phyloP scores from a whole-genome alignment of 768 basidiomycete genomes.

The Termitomyces heimii region DNA sequence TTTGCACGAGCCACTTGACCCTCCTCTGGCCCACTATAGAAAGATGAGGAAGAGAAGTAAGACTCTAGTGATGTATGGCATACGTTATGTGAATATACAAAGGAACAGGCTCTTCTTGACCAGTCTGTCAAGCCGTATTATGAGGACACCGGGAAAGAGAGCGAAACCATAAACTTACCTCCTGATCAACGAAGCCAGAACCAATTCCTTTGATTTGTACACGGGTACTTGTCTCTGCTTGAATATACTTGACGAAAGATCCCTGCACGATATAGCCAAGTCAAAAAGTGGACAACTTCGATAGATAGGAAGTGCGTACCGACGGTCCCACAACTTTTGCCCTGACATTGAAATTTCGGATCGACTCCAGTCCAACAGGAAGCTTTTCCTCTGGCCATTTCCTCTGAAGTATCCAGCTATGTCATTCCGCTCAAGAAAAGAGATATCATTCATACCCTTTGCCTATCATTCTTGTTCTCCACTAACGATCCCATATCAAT shows the following conservation, averaged over 20 bases:
- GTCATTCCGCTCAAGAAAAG: background rate
- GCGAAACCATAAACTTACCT: slow-evolving; percentile 43
- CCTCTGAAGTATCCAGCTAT: slow-evolving; percentile 36
- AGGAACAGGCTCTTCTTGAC: slow-evolving; percentile 66
- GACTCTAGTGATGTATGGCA: slow-evolving; percentile 19
- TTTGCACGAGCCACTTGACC: slow-evolving; percentile 76
- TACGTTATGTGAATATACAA: slow-evolving; percentile 92
- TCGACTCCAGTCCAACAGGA: slow-evolving; percentile 79
- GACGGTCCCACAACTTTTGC: slow-evolving; percentile 97
- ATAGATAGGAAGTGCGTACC: slow-evolving; percentile 35
- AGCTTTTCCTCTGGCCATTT: slow-evolving; percentile 99
- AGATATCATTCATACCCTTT: slow-evolving; percentile 55
- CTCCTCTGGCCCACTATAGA: slow-evolving; percentile 46
- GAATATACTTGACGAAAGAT: slow-evolving; percentile 97
- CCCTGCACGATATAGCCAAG: slow-evolving; percentile 42
- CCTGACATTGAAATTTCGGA: slow-evolving; percentile 95
- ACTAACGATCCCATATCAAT: slow-evolving; percentile 78
- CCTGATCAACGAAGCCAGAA: slow-evolving; percentile 91
- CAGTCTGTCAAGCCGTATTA: slow-evolving; percentile 2
- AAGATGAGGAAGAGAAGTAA: background rate
- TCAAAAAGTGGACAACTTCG: background rate
- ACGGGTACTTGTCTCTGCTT: slow-evolving; percentile 90
- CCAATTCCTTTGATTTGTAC: slow-evolving; percentile 97
- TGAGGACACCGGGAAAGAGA: too few species aligned
- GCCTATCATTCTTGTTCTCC: slow-evolving; percentile 67